Conservation (phyloP, 1,284 basidiomycete genomes). For the Inonotus obliquus region DNA sequence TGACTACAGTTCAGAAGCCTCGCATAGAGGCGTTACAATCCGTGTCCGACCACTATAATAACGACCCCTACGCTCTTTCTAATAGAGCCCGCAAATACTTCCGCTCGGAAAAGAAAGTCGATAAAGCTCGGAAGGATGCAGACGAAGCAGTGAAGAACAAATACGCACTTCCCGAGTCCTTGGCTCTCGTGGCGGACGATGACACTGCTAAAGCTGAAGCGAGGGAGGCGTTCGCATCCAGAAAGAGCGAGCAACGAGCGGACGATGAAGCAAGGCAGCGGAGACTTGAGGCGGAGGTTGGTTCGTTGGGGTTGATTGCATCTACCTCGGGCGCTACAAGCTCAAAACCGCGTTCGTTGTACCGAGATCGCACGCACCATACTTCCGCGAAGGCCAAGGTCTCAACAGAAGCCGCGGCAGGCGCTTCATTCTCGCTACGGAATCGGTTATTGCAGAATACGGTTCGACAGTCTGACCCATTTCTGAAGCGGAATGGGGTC, state of each 20-base stretch:
- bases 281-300: conserved; percentile 35
- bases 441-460: conserved; percentile 13
- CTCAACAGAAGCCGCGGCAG: conserved; percentile 4
- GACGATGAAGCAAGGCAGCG: conserved; percentile 44
- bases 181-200: conserved; percentile 59
- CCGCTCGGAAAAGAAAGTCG: conserved; percentile 79
- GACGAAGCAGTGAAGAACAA: conserved; percentile 68
- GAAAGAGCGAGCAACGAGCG: conserved; percentile 37
- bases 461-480: conserved; percentile 16
- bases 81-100: conserved; percentile 72
- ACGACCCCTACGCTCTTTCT: conserved; percentile 84
- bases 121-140: conserved; percentile 55
- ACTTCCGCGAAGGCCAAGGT: background rate
- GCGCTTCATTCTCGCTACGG: conserved; percentile 10
- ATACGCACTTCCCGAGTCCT: conserved; percentile 67
- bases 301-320: background rate
- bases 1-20: conserved; percentile 66
- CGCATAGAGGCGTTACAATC: conserved; percentile 76
- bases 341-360: background rate
- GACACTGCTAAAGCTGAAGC: conserved; percentile 51
- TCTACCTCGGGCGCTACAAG: background rate
- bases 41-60: conserved; percentile 67
- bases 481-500: conserved; percentile 10
- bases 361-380: background rate
- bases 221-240: conserved; percentile 55